Evolutionary conservation across 768 basidiomycete species (phyloP).

Genomic region (Russula sp.): DNA sequence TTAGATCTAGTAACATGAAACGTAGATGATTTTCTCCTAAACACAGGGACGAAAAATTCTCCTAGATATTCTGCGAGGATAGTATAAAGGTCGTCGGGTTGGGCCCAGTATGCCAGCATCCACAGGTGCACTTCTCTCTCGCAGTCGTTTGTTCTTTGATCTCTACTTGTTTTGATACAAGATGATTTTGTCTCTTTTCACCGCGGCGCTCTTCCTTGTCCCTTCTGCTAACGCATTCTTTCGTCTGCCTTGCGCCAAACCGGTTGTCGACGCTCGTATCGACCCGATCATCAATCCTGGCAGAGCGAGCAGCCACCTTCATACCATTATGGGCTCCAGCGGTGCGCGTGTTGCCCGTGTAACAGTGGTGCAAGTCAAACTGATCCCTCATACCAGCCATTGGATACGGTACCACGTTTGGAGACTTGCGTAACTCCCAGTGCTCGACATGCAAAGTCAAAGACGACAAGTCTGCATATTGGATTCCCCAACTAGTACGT

Average conservation of each 20-base stretch:
- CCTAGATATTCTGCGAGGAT: slow-evolving; percentile 2
- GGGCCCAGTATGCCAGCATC: neutral
- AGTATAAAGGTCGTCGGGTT: slow-evolving; percentile 9
- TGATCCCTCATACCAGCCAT: slow-evolving; percentile 7
- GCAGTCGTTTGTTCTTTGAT: neutral
- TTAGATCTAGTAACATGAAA: slow-evolving; percentile 6
- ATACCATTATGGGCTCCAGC: slow-evolving; percentile 20
- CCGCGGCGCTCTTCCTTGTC: slow-evolving; percentile 6
- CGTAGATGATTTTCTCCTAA: slow-evolving; percentile 1
- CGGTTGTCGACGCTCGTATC: slow-evolving; percentile 14
- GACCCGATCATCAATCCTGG: slow-evolving; percentile 20
- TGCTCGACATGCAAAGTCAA: slow-evolving; percentile 22
- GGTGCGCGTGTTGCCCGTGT: neutral
- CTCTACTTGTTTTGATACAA: neutral
- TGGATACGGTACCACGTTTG: slow-evolving; percentile 10
- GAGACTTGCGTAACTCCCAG: slow-evolving; percentile 10
- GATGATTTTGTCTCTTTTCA: slow-evolving; percentile 14
- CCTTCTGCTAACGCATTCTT: slow-evolving; percentile 16
- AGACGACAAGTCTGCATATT: slow-evolving; percentile 22
- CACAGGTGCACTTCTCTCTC: slow-evolving; percentile 4
- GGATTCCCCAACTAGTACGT: slow-evolving; percentile 16
- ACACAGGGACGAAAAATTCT: slow-evolving; percentile 3
- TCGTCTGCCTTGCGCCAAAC: slow-evolving; percentile 14
- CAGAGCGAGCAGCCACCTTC: slow-evolving; percentile 9
- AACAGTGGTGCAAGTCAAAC: neutral